phyloP scores from a whole-genome alignment of 495 filamentous ascomycete species.

The Letharia lupina region DNA sequence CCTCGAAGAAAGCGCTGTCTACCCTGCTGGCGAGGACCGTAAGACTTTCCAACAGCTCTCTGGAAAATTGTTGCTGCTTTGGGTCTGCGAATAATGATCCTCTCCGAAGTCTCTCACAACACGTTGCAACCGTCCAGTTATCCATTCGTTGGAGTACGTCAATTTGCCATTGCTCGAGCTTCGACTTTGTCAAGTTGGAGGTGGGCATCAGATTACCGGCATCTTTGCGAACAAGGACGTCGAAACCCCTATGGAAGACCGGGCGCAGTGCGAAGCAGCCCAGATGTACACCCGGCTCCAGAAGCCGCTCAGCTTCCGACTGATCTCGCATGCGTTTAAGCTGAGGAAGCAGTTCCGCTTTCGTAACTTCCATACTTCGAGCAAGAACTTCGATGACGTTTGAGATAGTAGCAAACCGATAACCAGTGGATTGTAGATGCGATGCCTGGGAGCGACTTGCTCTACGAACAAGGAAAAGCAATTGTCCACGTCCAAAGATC shows the following conservation, averaged over 20 bases:
- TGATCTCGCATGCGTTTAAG: constrained; percentile 56
- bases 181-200: constrained; percentile 47
- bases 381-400: constrained; percentile 62
- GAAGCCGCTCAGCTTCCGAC: constrained; percentile 40
- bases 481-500: constrained; percentile 55
- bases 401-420: constrained; percentile 60
- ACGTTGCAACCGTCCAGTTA: constrained; percentile 45
- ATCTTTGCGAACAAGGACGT: constrained; percentile 61
- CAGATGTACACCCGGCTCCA: constrained; percentile 63
- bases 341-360: constrained; percentile 42
- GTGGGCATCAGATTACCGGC: constrained; percentile 61
- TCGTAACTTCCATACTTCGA: constrained; percentile 60
- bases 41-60: constrained; percentile 37
- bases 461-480: constrained; percentile 72
- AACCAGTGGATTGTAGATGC: constrained; percentile 62
- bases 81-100: constrained; percentile 28
- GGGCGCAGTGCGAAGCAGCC: constrained; percentile 68
- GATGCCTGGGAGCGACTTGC: constrained; percentile 48
- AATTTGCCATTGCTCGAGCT: constrained; percentile 50
- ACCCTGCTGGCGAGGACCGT: constrained; percentile 35
- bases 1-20: constrained; percentile 38
- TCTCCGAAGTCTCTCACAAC: constrained; percentile 36
- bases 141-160: constrained; percentile 51
- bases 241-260: constrained; percentile 57
- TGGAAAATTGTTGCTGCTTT: constrained; percentile 34